Evolutionary conservation across 2,329 filamentous ascomycete species (phyloP), one percentile per base, ranked within the genome.

Genomic region (Sporothrix brunneoviolacea): DNA sequence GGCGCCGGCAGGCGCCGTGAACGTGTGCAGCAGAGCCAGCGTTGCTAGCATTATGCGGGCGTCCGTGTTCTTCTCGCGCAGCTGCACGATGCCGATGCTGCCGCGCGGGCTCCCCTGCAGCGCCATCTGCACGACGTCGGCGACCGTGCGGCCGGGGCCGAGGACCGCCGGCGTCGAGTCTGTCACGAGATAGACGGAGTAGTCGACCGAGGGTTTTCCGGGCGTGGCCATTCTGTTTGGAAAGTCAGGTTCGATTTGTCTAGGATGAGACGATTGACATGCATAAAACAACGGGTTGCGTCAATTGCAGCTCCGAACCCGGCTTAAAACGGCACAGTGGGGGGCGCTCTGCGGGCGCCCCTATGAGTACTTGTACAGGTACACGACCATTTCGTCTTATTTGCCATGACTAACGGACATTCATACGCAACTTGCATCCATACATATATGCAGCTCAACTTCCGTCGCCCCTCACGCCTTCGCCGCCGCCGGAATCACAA

Each of bases 111-210:
- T 72, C 89, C 89, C 65, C 88, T 90, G 64, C 45, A 95, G 68
- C 18, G 90, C 86, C 40, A 80, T 76, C 61, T 85, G 82, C 48
- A 96, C 90, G 1, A 95, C 83, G 9, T 77, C 60, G 53, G 80
- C 77, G 33, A 96, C 74, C 64, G 89, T 77, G 59, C 77, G 79
- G 15, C 47, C 48, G 55, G 76, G 70, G 49, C 86, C 86, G 38
- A 96, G 81, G 58, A 95, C 89, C 30, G 82, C 81, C 13, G 84
- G 79, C n/a, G 90, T 95, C 45, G 89, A 93, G 74, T 96, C 91
- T 5, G 91, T 96, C 59, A 96, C 91, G 52, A 96, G 77, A 65
- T 96, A 96, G 35, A 96, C 73, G 43, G 84, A 83, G 65, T 94
- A 91, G 68, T 95, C 82, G 41, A 85, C 73, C 4, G 35, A 18